Percentiles rank a stretch among this genome's conserved stretches.
These are phyloP conservation scores for Juglanconis oblonga DNA, from an alignment of 2,329 filamentous ascomycete species.

Conservation along the genomic window DNA sequence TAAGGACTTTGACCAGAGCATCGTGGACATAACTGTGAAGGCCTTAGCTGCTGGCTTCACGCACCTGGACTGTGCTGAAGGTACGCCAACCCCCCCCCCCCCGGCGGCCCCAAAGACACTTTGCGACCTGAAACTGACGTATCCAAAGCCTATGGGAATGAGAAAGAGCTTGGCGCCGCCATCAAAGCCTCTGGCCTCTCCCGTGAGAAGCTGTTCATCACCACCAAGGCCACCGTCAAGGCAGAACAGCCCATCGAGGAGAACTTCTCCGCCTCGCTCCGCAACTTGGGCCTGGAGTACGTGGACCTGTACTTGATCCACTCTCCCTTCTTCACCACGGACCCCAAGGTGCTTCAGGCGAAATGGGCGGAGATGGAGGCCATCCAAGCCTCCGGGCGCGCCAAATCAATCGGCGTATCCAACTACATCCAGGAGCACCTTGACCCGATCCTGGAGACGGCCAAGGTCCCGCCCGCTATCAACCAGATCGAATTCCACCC, in stretches of 20 bases:
- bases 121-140: neutral
- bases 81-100: neutral
- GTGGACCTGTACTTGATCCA: slow-evolving; percentile 52
- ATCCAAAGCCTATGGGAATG: slow-evolving; percentile 11
- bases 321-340: slow-evolving; percentile 5
- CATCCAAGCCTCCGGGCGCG: slow-evolving; percentile 60
- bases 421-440: slow-evolving; percentile 60
- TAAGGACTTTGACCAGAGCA: slow-evolving; percentile 11
- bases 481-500: slow-evolving; percentile 78
- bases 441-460: slow-evolving; percentile 50
- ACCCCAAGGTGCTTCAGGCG: slow-evolving; percentile 46
- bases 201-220: slow-evolving; percentile 16
- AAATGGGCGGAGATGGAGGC: slow-evolving; percentile 55
- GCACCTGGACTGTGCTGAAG: slow-evolving; percentile 16
- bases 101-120: too few relatives aligned
- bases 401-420: slow-evolving; percentile 68
- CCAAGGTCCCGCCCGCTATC: slow-evolving; percentile 58
- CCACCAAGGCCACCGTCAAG: slow-evolving; percentile 13
- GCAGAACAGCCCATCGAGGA: slow-evolving; percentile 33
- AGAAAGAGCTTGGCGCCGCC: slow-evolving; percentile 14
- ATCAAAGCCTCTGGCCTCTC: slow-evolving; percentile 6
- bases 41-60: slow-evolving; percentile 14
- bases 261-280: slow-evolving; percentile 54
- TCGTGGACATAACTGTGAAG: slow-evolving; percentile 11
- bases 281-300: slow-evolving; percentile 62